Conservation (phyloP, 164 flowering plant species). For the Euptelea pleiosperma region DNA sequence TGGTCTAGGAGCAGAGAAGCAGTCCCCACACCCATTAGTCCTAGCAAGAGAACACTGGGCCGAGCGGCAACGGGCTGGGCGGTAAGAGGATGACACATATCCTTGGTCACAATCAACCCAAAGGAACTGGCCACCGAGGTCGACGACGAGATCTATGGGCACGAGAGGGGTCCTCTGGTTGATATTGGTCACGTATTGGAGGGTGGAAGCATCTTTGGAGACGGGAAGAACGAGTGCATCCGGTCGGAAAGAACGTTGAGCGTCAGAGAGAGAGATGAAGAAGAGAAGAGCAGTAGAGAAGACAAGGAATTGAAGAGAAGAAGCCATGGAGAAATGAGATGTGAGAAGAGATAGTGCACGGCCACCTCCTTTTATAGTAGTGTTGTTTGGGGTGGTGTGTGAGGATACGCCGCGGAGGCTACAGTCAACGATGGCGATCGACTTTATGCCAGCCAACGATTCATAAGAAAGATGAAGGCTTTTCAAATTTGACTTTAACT, state of each 20-base stretch:
- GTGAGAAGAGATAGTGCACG: too few relatives aligned
- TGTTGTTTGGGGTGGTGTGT: too few relatives aligned
- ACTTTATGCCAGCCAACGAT: too few relatives aligned
- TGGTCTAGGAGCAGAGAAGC: constrained; percentile 12
- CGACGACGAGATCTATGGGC: constrained; percentile 18
- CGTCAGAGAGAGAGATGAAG: neutral
- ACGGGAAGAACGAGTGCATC: constrained; percentile 26
- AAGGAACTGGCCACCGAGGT: constrained; percentile 24
- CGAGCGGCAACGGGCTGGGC: constrained; percentile 20
- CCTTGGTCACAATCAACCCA: constrained; percentile 30
- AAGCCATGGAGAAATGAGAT: too few relatives aligned
- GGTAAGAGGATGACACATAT: constrained; percentile 24
- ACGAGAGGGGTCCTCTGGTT: constrained; percentile 25
- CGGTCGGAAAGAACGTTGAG: constrained; percentile 18
- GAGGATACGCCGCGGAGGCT: too few relatives aligned
- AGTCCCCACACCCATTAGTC: constrained; percentile 8
- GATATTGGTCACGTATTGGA: constrained; percentile 26
- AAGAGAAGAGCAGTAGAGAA: constrained; percentile 1
- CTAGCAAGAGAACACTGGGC: constrained; percentile 24
- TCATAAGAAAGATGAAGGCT: too few relatives aligned
- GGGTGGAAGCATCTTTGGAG: constrained; percentile 27
- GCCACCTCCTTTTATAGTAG: too few relatives aligned
- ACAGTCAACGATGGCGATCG: too few relatives aligned
- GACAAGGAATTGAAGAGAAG: neutral
- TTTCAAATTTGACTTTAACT: too few relatives aligned